These are phyloP conservation scores for Diaporthe aspalathi DNA, from an alignment of 2,329 filamentous ascomycete genomes.

Conservation along the genomic window DNA sequence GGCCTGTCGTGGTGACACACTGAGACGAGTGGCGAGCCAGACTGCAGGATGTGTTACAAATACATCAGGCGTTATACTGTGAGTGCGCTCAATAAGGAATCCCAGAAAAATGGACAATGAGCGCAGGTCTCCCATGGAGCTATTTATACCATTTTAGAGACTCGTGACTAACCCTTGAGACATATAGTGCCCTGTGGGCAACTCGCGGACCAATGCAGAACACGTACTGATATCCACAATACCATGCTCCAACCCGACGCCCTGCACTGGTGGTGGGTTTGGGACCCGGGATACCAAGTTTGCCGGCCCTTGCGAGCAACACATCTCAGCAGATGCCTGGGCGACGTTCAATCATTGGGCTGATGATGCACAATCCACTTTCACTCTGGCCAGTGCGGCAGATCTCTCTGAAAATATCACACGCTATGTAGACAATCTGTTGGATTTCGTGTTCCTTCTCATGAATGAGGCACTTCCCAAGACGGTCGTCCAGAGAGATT, in stretches of 20 bases:
- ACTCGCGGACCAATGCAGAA: background rate
- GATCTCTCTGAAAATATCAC: background rate
- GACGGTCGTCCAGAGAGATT: background rate
- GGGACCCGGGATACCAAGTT: background rate
- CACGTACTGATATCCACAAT: background rate
- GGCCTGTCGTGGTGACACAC: background rate
- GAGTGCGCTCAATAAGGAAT: background rate
- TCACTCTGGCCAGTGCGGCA: background rate
- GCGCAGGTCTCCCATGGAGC: too few relatives aligned
- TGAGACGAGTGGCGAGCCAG: background rate
- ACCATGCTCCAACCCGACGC: constrained; percentile 11
- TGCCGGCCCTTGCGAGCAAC: background rate
- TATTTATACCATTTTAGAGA: too few relatives aligned
- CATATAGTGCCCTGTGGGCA: constrained; percentile 1
- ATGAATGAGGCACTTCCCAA: background rate
- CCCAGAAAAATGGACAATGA: background rate
- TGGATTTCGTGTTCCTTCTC: background rate
- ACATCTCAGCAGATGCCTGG: background rate
- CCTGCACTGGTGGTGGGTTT: background rate
- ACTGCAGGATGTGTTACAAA: constrained; percentile 12
- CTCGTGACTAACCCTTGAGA: background rate
- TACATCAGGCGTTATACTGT: background rate
- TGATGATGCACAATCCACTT: background rate
- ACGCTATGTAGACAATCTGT: background rate
- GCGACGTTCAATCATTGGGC: background rate